Evolutionary conservation across 257 asterid genomes (phyloP).

Genomic region (Ligustrum vulgare): DNA sequence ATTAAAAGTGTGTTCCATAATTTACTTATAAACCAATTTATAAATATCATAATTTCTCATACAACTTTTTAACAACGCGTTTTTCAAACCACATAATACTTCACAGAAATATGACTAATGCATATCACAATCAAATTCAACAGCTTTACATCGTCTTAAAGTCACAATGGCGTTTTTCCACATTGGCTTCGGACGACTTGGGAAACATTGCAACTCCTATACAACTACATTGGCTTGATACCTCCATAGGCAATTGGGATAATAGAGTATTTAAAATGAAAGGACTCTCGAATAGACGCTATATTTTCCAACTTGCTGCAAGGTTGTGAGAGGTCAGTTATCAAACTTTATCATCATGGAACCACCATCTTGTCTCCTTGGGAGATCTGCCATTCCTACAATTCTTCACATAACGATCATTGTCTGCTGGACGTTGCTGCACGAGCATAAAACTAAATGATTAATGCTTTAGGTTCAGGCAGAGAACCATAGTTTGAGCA

Average conservation of each 20-base stretch:
- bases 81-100: neutral
- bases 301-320: slow-evolving; percentile 12
- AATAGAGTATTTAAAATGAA: neutral
- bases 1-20: too few relatives aligned
- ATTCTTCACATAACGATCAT: slow-evolving; percentile 95
- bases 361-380: slow-evolving; percentile 99
- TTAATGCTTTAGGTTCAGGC: neutral
- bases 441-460: neutral
- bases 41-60: too few relatives aligned
- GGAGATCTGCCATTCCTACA: slow-evolving; percentile 94
- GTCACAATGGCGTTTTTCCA: neutral
- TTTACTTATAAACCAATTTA: too few relatives aligned
- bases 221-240: neutral
- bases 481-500: neutral
- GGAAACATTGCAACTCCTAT: neutral
- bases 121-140: neutral
- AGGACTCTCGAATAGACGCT: slow-evolving; percentile 15
- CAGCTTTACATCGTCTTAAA: neutral
- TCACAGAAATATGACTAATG: neutral
- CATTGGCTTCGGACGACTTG: neutral
- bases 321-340: slow-evolving; percentile 25
- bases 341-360: slow-evolving; percentile 95
- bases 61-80: too few relatives aligned
- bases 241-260: neutral
- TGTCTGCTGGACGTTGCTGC: slow-evolving; percentile 97